These are phyloP conservation scores for Leucogyrophana mollusca DNA, from an alignment of 768 basidiomycete genomes.

Conservation along the genomic window DNA sequence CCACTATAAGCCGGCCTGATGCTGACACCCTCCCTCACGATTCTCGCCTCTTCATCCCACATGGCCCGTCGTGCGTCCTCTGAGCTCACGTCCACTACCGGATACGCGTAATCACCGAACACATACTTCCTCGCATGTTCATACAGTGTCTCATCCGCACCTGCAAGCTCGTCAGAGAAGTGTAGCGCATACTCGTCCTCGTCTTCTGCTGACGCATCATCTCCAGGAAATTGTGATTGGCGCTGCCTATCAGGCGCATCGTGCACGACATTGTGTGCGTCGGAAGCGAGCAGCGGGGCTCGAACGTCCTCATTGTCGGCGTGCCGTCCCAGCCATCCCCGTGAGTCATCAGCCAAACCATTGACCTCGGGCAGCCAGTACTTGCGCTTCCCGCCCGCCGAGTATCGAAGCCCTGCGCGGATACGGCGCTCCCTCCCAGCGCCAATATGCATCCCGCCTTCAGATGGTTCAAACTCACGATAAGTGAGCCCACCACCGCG, in stretches of 20 bases:
- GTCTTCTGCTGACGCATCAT: constrained; percentile 34
- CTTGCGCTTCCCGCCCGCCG: constrained; percentile 85
- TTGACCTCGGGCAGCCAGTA: constrained; percentile 87
- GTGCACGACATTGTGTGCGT: constrained; percentile 66
- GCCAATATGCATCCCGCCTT: constrained; percentile 91
- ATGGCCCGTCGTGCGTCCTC: constrained; percentile 31
- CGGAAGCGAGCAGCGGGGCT: constrained; percentile 69
- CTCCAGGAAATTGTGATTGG: constrained; percentile 17
- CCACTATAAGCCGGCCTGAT: neutral
- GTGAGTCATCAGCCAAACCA: constrained; percentile 40
- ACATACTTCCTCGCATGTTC: constrained; percentile 73
- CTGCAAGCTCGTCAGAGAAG: constrained; percentile 29
- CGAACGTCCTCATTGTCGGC: constrained; percentile 52
- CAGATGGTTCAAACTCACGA: constrained; percentile 93
- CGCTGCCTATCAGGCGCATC: constrained; percentile 54
- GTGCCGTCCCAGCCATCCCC: constrained; percentile 24
- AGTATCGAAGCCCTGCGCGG: constrained; percentile 88
- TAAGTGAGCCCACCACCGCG: constrained; percentile 92
- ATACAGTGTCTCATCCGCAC: constrained; percentile 75
- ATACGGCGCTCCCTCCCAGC: constrained; percentile 83
- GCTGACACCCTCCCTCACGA: constrained; percentile 23
- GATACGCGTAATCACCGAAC: constrained; percentile 91
- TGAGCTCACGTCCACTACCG: constrained; percentile 83
- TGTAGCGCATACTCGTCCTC: constrained; percentile 31
- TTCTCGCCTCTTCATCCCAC: constrained; percentile 28